These are phyloP conservation scores for Mucor lusitanicus DNA, from an alignment of 371 early-diverging fungal species.

Conservation along the genomic window DNA sequence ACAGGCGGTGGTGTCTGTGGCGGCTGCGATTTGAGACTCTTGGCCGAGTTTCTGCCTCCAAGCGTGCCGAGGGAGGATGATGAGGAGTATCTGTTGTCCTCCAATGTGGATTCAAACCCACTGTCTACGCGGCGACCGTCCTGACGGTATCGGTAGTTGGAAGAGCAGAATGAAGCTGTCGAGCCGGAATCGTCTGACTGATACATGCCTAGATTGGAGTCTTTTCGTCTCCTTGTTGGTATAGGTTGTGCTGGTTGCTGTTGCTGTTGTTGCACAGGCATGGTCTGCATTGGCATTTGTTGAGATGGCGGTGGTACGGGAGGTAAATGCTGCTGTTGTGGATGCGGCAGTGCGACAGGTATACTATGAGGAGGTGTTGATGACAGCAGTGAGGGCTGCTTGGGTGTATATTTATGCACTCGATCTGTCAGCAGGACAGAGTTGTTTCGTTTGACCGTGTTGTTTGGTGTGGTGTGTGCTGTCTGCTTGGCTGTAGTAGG, in stretches of 20 bases:
- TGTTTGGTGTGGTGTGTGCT: background rate
- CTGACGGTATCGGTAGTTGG: conserved; percentile 22
- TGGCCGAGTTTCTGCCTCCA: conserved; percentile 18
- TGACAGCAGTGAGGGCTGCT: conserved; percentile 3
- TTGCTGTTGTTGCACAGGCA: conserved; percentile 2
- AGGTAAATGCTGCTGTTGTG: conserved; percentile 1
- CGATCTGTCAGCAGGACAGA: conserved; percentile 30
- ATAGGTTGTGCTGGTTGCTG: conserved; percentile 15
- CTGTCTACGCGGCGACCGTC: conserved; percentile 44
- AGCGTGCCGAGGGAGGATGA: conserved; percentile 13
- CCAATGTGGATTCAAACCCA: conserved; percentile 40
- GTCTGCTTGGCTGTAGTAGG: background rate
- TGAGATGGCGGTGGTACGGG: conserved; percentile 8
- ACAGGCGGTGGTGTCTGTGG: conserved; percentile 39
- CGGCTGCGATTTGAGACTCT: conserved; percentile 14
- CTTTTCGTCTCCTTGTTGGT: conserved; percentile 24
- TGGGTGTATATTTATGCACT: conserved; percentile 1
- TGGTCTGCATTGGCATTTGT: conserved; percentile 5
- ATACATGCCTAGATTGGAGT: conserved; percentile 24
- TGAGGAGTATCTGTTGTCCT: conserved; percentile 39
- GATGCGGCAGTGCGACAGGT: background rate
- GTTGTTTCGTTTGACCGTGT: conserved; percentile 26
- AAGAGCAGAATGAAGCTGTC: conserved; percentile 27
- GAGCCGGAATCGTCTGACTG: conserved; percentile 33
- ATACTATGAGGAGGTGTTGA: background rate